Percentiles rank a stretch among this genome's conserved stretches.
Conservation (phyloP, 495 filamentous ascomycete genomes). For the Bombardia bombarda region DNA sequence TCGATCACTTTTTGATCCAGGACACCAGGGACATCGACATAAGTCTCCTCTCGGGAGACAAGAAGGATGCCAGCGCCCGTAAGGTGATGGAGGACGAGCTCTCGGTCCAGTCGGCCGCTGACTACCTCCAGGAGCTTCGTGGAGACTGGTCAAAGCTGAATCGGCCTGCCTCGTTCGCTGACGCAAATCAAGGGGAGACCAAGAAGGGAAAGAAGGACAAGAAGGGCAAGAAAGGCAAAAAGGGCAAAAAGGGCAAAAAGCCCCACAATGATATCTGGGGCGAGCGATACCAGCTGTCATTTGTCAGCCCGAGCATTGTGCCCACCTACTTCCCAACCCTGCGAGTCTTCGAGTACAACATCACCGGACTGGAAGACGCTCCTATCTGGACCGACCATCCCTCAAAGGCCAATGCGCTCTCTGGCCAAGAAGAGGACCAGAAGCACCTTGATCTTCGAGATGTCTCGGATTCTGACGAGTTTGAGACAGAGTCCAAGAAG, state of each 20-base stretch:
- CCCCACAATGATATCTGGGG: slow-evolving; percentile 54
- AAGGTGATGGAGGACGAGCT: slow-evolving; percentile 47
- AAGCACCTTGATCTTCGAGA: slow-evolving; percentile 16
- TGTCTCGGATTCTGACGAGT: background rate
- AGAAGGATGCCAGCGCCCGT: slow-evolving; percentile 12
- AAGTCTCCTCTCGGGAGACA: slow-evolving; percentile 31
- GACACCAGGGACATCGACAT: slow-evolving; percentile 70
- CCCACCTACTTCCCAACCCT: slow-evolving; percentile 90
- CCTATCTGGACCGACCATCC: slow-evolving; percentile 35
- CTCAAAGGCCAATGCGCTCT: background rate
- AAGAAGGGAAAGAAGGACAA: slow-evolving; percentile 24
- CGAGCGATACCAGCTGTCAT: slow-evolving; percentile 73
- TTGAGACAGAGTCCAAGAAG: slow-evolving; percentile 11
- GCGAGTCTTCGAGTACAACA: slow-evolving; percentile 87
- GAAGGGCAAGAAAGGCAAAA: slow-evolving; percentile 31
- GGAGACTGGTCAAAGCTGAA: slow-evolving; percentile 70
- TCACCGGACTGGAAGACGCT: slow-evolving; percentile 60
- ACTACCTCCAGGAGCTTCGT: slow-evolving; percentile 76
- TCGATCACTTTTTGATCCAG: slow-evolving; percentile 94
- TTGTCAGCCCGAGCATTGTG: slow-evolving; percentile 79
- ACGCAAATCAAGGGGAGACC: too few relatives aligned
- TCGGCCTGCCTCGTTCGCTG: slow-evolving; percentile 35
- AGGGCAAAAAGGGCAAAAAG: slow-evolving; percentile 38
- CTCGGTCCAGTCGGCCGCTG: slow-evolving; percentile 52
- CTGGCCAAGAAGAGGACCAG: slow-evolving; percentile 5